Base-by-base conservation (phyloP, 139 green algal genomes). In the Chlamydomonas schloesseri region DNA sequence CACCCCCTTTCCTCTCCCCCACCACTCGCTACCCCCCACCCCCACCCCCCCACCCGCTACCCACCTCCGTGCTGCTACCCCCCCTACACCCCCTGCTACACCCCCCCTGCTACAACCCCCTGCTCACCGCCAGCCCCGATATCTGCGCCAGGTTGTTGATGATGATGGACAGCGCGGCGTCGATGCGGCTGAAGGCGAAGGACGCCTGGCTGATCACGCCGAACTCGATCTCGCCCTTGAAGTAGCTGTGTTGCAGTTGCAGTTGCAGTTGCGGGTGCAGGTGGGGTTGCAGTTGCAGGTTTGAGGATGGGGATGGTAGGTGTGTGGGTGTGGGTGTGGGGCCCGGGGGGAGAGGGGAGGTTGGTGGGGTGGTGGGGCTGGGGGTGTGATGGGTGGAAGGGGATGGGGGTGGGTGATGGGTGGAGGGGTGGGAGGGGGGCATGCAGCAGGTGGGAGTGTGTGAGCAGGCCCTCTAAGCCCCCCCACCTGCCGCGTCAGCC, bases 201-300 rank as follows among this genome's bases (percentile, higher is more conserved):
- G 64, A 85, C 17, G 91, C 95, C 92, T 99, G 97, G 76, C 96
- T 98, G 87, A 99, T 96, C 28, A 99, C 97, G 1, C 97, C 97
- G 93, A 99, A 99, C 87, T 98, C 96, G 37, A 99, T 98, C 81
- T 97, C 92, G 29, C 97, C 97, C 2, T 31, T 89, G 83, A 98
- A 99, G 72, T 97, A 94, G 34, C 86, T 71, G 21, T 91, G 93
- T 13, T 93, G 93, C 9, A 15, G 69, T 36, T 14, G 21, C 2
- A 1, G 13, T 23, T 29, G 18, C 31, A 47, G 28, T 69, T 69
- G 23, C 20, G 17, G 92, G 42, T 14, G 75, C 9, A 15, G 69
- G 69, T 14, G 21, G 17, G 14, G 13, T 23, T 29, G 18, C 31
- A 47, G 28, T 69, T 69, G 23, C 20, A 4, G 62, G 26, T 64